A percentile compares a stretch with the other conserved stretches of the same genome.
Evolutionary conservation across 768 basidiomycete genomes (phyloP).

Genomic region (Royoungia palumana): DNA sequence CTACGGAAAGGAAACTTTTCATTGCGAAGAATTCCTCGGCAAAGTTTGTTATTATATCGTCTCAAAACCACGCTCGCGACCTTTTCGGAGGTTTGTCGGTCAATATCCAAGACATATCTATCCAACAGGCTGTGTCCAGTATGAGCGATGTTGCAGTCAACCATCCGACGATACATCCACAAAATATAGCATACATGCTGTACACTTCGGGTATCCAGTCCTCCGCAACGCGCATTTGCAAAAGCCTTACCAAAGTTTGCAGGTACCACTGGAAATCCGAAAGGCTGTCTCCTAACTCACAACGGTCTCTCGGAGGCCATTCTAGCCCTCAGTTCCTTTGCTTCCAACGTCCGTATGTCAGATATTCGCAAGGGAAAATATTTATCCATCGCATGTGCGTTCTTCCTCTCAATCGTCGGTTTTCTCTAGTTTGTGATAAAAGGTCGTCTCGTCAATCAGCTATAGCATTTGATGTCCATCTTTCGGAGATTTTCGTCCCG

Average conservation of each 20-base stretch:
- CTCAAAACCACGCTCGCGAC: constrained; percentile 3
- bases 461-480: constrained; percentile 51
- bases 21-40: constrained; percentile 43
- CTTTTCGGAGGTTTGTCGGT: constrained; percentile 22
- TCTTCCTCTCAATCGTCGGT: background rate
- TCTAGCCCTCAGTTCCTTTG: constrained; percentile 25
- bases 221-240: background rate
- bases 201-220: constrained; percentile 45
- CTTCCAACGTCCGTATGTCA: constrained; percentile 20
- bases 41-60: constrained; percentile 39
- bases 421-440: background rate
- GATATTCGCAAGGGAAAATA: constrained; percentile 30
- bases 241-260: constrained; percentile 10
- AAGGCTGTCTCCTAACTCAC: constrained; percentile 45
- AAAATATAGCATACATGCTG: constrained; percentile 41
- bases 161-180: constrained; percentile 21
- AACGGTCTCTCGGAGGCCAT: constrained; percentile 33
- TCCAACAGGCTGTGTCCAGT: constrained; percentile 27
- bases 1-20: constrained; percentile 42
- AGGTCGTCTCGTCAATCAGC: constrained; percentile 29
- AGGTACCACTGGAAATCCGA: constrained; percentile 51
- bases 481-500: constrained; percentile 42
- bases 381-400: constrained; percentile 45
- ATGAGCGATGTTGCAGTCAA: constrained; percentile 30
- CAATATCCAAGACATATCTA: constrained; percentile 16